phyloP scores from a whole-genome alignment of 2,329 filamentous ascomycete species.

The Fusarium zealandicum region DNA sequence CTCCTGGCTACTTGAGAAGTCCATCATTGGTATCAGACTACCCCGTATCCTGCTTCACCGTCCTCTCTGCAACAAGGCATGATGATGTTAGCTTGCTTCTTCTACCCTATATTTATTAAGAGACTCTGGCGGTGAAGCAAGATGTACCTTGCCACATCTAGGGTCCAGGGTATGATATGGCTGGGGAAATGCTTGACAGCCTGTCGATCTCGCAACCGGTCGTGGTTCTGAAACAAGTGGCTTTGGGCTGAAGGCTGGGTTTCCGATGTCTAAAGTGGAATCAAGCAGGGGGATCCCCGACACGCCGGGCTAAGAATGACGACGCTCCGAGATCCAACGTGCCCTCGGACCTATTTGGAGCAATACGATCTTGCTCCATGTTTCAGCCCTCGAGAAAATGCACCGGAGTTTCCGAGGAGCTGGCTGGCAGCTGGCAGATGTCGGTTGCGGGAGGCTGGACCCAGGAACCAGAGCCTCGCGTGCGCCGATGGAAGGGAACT shows the following conservation, averaged over 20 bases:
- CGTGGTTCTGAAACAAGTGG: constrained; percentile 40
- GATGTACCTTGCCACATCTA: constrained; percentile 27
- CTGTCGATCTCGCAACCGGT: constrained; percentile 27
- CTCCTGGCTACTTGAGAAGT: background rate
- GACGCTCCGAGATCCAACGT: constrained; percentile 21
- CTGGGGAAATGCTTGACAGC: constrained; percentile 26
- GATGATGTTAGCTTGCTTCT: constrained; percentile 7
- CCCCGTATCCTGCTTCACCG: background rate
- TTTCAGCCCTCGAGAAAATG: constrained; percentile 19
- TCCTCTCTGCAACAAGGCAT: background rate
- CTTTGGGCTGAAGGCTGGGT: constrained; percentile 32
- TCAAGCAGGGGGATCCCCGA: constrained; percentile 23
- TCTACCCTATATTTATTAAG: constrained; percentile 6
- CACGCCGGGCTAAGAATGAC: constrained; percentile 23
- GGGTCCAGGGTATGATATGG: constrained; percentile 18
- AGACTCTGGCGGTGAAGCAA: constrained; percentile 34
- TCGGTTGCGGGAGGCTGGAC: constrained; percentile 5
- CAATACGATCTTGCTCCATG: constrained; percentile 22
- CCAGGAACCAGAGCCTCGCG: constrained; percentile 15
- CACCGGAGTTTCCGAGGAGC: constrained; percentile 22
- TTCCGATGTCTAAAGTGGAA: constrained; percentile 18
- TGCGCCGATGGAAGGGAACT: background rate
- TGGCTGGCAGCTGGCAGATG: constrained; percentile 12
- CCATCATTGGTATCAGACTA: constrained; percentile 13
- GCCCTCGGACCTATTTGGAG: constrained; percentile 19